A percentile compares a stretch with the other conserved stretches of the same genome.
phyloP scores from a whole-genome alignment of 2,329 filamentous ascomycete genomes.

The Colletotrichum acutatum region DNA sequence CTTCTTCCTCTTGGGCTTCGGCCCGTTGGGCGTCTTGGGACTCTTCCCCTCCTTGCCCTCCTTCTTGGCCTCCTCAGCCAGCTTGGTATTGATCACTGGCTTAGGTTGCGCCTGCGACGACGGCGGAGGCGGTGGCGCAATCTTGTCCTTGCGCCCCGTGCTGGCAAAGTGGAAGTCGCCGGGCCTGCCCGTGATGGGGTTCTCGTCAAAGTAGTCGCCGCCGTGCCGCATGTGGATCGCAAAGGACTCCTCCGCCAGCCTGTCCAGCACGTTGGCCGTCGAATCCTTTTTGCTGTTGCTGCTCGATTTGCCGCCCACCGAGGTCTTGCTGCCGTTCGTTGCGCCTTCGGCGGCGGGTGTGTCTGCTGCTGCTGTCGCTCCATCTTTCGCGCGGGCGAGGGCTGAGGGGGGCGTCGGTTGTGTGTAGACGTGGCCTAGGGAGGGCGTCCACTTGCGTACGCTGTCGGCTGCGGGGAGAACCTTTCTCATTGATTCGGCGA shows the following conservation, averaged over 20 bases:
- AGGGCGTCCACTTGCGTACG: constrained; percentile 65
- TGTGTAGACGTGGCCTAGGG: constrained; percentile 63
- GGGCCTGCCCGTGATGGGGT: constrained; percentile 73
- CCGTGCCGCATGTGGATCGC: constrained; percentile 68
- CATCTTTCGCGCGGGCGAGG: constrained; percentile 47
- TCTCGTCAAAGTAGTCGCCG: constrained; percentile 75
- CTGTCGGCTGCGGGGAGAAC: constrained; percentile 62
- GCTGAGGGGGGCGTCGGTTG: constrained; percentile 43
- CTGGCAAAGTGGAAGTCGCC: constrained; percentile 74
- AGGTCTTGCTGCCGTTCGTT: constrained; percentile 16
- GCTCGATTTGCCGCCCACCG: constrained; percentile 39
- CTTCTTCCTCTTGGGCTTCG: constrained; percentile 60
- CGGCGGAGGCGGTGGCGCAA: constrained; percentile 36
- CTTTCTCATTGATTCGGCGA: constrained; percentile 57
- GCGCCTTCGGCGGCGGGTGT: constrained; percentile 59
- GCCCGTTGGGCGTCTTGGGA: constrained; percentile 51
- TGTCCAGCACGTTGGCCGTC: constrained; percentile 52
- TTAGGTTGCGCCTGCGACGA: constrained; percentile 26
- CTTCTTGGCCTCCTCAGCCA: constrained; percentile 54
- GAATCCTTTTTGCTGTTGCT: constrained; percentile 49
- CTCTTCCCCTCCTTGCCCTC: constrained; percentile 59
- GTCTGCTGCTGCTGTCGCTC: constrained; percentile 32
- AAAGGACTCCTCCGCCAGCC: constrained; percentile 68
- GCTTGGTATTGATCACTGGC: constrained; percentile 53
- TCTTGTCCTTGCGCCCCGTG: constrained; percentile 64